Conservation (phyloP, 805 yeast species). For the Nakazawaea laoshanensis region DNA sequence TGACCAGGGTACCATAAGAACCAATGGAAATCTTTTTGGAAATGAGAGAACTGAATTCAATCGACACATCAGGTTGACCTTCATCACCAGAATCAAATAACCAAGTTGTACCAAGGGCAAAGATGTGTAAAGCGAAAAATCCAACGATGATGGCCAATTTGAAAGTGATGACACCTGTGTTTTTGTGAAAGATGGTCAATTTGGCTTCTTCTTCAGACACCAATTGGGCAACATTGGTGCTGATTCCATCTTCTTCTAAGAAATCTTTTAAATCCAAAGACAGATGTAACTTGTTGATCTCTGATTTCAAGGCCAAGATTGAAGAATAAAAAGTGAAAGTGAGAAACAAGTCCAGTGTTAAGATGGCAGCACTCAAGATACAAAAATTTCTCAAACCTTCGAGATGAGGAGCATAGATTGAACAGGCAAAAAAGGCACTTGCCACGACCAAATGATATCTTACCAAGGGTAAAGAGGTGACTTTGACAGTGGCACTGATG, state of each 20-base stretch:
- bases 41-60: conserved; percentile 29
- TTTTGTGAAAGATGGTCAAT: conserved; percentile 25
- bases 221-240: conserved; percentile 62
- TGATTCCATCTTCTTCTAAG: conserved; percentile 88
- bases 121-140: conserved; percentile 56
- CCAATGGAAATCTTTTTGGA: conserved; percentile 37
- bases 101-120: conserved; percentile 68
- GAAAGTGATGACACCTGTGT: conserved; percentile 39
- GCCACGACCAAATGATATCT: conserved; percentile 74
- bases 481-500: conserved; percentile 20
- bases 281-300: conserved; percentile 78
- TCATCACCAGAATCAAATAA: conserved; percentile 35
- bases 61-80: conserved; percentile 13
- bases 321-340: conserved; percentile 80
- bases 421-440: conserved; percentile 58
- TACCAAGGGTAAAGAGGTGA: conserved; percentile 43
- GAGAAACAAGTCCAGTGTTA: conserved; percentile 63
- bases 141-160: conserved; percentile 53
- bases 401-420: conserved; percentile 56
- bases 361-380: conserved; percentile 58
- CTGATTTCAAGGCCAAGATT: conserved; percentile 77
- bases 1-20: conserved; percentile 36
- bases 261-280: conserved; percentile 70
- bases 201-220: conserved; percentile 40
- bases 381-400: conserved; percentile 77